Evolutionary conservation across 805 yeast genomes (phyloP).

Genomic region (Metschnikowia corniflorae): DNA sequence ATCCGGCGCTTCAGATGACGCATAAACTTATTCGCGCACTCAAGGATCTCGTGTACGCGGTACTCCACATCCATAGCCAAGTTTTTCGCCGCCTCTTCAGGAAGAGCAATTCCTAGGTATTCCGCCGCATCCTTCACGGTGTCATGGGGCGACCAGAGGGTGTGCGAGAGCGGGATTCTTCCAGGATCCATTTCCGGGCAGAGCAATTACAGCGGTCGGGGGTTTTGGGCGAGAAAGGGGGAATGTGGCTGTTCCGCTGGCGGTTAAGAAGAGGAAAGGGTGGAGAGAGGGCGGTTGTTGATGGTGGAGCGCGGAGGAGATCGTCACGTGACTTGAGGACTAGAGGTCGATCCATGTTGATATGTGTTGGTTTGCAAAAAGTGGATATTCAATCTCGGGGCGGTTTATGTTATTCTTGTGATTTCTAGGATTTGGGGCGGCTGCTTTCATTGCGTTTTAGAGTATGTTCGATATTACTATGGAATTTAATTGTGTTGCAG

Average conservation of each 20-base stretch:
- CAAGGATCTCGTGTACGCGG: conserved; percentile 89
- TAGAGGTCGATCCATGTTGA: too few species aligned
- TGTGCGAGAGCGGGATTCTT: conserved; percentile 69
- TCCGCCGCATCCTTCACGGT: conserved; percentile 97
- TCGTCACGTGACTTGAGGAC: background rate
- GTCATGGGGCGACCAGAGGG: conserved; percentile 96
- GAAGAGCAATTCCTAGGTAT: conserved; percentile 74
- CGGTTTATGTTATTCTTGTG: too few species aligned
- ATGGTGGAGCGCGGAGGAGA: background rate
- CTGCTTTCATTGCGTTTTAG: too few species aligned
- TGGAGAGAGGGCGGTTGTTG: too few species aligned
- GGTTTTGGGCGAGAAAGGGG: background rate
- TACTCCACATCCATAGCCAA: conserved; percentile 99
- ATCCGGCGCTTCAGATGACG: conserved; percentile 85
- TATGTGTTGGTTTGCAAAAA: background rate
- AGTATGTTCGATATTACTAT: too few species aligned
- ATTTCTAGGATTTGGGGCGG: too few species aligned
- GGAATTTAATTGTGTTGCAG: too few species aligned
- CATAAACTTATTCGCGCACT: conserved; percentile 95
- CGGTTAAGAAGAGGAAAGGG: too few species aligned
- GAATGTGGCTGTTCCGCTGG: background rate
- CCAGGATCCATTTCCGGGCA: conserved; percentile 15
- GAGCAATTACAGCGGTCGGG: background rate
- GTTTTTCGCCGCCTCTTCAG: conserved; percentile 91
- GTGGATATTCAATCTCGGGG: too few species aligned